phyloP scores from a whole-genome alignment of 2,329 filamentous ascomycete species.

The Diaporthe vaccinii region DNA sequence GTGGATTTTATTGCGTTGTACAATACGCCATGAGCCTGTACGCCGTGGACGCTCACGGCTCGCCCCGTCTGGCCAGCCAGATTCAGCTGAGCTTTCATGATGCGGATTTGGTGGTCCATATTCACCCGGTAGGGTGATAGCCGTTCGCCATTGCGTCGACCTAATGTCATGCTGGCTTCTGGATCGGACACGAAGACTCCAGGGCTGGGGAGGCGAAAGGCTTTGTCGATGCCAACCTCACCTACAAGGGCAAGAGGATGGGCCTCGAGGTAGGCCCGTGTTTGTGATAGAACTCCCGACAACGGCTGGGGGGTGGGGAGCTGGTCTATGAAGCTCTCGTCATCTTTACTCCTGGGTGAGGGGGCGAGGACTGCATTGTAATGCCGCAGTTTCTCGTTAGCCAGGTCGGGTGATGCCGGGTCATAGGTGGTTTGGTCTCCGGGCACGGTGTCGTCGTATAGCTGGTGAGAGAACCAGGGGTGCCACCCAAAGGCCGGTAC shows the following conservation, averaged over 20 bases:
- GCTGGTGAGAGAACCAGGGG: conserved; percentile 86
- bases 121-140: conserved; percentile 78
- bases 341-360: conserved; percentile 56
- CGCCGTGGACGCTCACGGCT: conserved; percentile 79
- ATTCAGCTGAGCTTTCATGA: conserved; percentile 77
- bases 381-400: conserved; percentile 65
- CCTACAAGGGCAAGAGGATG: conserved; percentile 78
- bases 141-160: conserved; percentile 76
- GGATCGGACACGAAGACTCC: conserved; percentile 59
- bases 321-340: conserved; percentile 58
- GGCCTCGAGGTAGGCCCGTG: conserved; percentile 65
- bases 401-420: conserved; percentile 43
- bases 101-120: conserved; percentile 75
- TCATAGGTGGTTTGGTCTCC: conserved; percentile 53
- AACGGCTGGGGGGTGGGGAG: conserved; percentile 74
- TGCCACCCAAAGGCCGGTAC: conserved; percentile 89
- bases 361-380: conserved; percentile 76
- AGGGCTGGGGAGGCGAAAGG: conserved; percentile 77
- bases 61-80: conserved; percentile 77
- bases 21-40: conserved; percentile 80
- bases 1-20: conserved; percentile 74
- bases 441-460: conserved; percentile 71
- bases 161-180: conserved; percentile 69
- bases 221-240: conserved; percentile 83
- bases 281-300: conserved; percentile 69